Percentiles rank a stretch among this genome's conserved stretches.
Conservation (phyloP, 2,329 filamentous ascomycete species). For the Paracoccidioides lutzii region DNA sequence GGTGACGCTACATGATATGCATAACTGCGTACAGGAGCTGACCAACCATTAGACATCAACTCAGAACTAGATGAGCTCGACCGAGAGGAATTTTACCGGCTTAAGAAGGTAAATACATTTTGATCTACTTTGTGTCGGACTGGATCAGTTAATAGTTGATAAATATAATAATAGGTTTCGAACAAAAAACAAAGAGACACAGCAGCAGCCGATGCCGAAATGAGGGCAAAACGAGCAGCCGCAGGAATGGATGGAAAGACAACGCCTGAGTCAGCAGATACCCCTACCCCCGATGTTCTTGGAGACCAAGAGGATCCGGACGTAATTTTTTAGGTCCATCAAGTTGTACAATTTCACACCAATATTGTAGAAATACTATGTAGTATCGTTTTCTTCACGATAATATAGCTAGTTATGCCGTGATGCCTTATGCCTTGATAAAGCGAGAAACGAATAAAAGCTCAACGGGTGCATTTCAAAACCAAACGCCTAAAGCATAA, state of each 20-base stretch:
- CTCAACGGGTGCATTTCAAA: not conserved
- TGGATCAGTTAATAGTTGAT: not conserved
- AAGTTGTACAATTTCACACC: not conserved
- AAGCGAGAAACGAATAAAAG: not conserved
- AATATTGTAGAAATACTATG: not conserved
- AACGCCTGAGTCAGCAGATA: not conserved
- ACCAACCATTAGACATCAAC: slow-evolving; percentile 60
- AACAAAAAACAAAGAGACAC: slow-evolving; percentile 70
- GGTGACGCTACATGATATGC: slow-evolving; percentile 16
- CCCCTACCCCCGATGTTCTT: slow-evolving; percentile 44
- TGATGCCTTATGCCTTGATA: not conserved
- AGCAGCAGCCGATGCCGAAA: slow-evolving; percentile 58
- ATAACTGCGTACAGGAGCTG: slow-evolving; percentile 5
- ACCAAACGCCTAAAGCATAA: slow-evolving; percentile 11
- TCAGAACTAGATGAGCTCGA: slow-evolving; percentile 95
- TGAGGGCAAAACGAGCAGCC: slow-evolving; percentile 57
- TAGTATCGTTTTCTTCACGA: not conserved
- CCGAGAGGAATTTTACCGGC: slow-evolving; percentile 90
- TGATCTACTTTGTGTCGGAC: not conserved
- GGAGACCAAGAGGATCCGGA: slow-evolving; percentile 63
- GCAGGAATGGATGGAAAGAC: slow-evolving; percentile 3
- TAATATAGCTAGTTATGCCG: not conserved
- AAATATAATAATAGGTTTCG: slow-evolving; percentile 41
- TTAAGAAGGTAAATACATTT: slow-evolving; percentile 60
- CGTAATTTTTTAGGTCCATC: slow-evolving; percentile 53